Conservation (phyloP, 2,329 filamentous ascomycete species). For the Xylariaceae sp. region DNA sequence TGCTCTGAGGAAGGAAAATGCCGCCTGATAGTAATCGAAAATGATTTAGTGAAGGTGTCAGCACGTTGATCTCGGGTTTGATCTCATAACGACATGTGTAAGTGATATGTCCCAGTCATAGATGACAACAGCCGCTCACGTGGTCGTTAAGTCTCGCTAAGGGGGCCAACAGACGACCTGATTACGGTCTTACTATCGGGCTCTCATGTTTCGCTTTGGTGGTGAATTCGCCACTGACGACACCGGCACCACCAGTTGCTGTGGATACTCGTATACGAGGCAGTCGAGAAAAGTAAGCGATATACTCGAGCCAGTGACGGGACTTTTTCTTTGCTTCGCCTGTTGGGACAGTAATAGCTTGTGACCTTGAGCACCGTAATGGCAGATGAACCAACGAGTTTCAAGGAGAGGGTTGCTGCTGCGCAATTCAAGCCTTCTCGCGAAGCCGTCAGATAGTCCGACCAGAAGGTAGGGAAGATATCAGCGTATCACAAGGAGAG, state of each 20-base stretch:
- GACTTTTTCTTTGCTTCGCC: not conserved
- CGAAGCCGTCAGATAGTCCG: not conserved
- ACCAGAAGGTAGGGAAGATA: not conserved
- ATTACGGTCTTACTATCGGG: slow-evolving; percentile 9
- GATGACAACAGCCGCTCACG: slow-evolving; percentile 14
- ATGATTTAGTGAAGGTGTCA: not conserved
- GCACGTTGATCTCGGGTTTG: not conserved
- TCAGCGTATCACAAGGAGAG: not conserved
- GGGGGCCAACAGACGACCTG: slow-evolving; percentile 12
- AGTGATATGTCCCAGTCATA: not conserved
- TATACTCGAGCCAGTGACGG: not conserved
- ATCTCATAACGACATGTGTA: not conserved
- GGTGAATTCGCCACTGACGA: slow-evolving; percentile 13
- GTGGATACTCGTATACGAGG: slow-evolving; percentile 10
- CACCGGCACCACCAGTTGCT: slow-evolving; percentile 8
- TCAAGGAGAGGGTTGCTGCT: not conserved
- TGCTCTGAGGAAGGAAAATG: not conserved
- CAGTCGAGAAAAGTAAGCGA: not conserved
- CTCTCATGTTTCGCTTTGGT: slow-evolving; percentile 7
- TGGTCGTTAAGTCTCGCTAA: slow-evolving; percentile 16
- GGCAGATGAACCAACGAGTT: not conserved
- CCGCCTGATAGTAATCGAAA: not conserved
- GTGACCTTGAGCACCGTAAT: not conserved
- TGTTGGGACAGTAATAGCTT: not conserved
- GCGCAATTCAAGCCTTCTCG: not conserved